Conservation (phyloP, 2,329 filamentous ascomycete species). For the Arthrobotrys entomopaga region DNA sequence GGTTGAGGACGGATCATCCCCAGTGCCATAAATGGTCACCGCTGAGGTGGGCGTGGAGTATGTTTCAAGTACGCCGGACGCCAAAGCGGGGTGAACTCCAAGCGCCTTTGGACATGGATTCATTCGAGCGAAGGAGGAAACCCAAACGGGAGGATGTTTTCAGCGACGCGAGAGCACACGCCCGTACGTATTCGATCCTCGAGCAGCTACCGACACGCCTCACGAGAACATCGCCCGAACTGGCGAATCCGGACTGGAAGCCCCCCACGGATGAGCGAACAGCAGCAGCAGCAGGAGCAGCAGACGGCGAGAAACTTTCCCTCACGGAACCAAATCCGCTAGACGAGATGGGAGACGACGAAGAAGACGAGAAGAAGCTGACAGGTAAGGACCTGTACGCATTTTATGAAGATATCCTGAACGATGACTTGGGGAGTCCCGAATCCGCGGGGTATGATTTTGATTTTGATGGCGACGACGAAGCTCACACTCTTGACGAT, state of each 20-base stretch:
- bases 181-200: slow-evolving; percentile 23
- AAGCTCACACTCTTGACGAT: slow-evolving; percentile 35
- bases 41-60: slow-evolving; percentile 47
- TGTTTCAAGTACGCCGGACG: slow-evolving; percentile 32
- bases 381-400: slow-evolving; percentile 53
- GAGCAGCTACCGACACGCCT: slow-evolving; percentile 30
- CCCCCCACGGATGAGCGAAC: not conserved
- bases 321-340: not conserved
- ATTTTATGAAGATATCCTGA: slow-evolving; percentile 49
- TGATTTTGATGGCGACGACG: slow-evolving; percentile 24
- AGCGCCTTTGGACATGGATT: not conserved
- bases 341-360: not conserved
- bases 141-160: slow-evolving; percentile 2
- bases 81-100: not conserved
- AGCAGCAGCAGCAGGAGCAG: not conserved
- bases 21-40: slow-evolving; percentile 31
- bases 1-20: slow-evolving; percentile 26
- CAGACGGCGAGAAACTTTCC: not conserved
- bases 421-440: slow-evolving; percentile 33
- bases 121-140: slow-evolving; percentile 16
- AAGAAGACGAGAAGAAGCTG: slow-evolving; percentile 24
- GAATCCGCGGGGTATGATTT: slow-evolving; percentile 23
- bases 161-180: slow-evolving; percentile 18
- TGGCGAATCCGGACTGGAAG: not conserved
- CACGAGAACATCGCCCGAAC: not conserved